Conservation (phyloP, 306 rosid genomes). For the Cicer arietinum region DNA sequence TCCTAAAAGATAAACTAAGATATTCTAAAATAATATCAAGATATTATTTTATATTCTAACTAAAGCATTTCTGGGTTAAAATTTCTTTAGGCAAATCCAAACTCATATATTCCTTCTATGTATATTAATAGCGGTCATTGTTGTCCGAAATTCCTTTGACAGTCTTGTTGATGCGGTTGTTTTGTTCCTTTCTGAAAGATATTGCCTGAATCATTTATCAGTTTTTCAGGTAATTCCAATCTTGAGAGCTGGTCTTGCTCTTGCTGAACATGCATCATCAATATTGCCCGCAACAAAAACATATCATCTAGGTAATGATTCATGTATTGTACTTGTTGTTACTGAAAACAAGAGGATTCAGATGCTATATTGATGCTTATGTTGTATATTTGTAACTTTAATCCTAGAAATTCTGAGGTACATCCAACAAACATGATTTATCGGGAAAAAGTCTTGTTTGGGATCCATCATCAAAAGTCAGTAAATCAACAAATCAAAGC, state of each 20-base stretch:
- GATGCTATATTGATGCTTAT: conserved; percentile 4
- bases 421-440: conserved; percentile 4
- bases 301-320: conserved; percentile 82
- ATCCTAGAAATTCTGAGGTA: neutral
- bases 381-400: conserved; percentile 19
- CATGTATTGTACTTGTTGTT: conserved; percentile 12
- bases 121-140: neutral
- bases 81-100: conserved; percentile 31
- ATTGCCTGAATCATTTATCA: conserved; percentile 43
- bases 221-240: conserved; percentile 83
- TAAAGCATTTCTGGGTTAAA: conserved; percentile 19
- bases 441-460: neutral
- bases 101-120: neutral
- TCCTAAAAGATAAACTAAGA: no score
- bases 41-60: no score
- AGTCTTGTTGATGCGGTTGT: conserved; percentile 12
- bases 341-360: conserved; percentile 5
- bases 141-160: neutral
- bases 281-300: conserved; percentile 84
- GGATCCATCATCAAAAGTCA: no score
- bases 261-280: conserved; percentile 79
- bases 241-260: conserved; percentile 92
- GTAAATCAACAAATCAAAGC: no score
- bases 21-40: no score
- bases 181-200: conserved; percentile 38